Conservation (phyloP, 108 stramenopile genomes). For the Pelagomonas calceolata region DNA sequence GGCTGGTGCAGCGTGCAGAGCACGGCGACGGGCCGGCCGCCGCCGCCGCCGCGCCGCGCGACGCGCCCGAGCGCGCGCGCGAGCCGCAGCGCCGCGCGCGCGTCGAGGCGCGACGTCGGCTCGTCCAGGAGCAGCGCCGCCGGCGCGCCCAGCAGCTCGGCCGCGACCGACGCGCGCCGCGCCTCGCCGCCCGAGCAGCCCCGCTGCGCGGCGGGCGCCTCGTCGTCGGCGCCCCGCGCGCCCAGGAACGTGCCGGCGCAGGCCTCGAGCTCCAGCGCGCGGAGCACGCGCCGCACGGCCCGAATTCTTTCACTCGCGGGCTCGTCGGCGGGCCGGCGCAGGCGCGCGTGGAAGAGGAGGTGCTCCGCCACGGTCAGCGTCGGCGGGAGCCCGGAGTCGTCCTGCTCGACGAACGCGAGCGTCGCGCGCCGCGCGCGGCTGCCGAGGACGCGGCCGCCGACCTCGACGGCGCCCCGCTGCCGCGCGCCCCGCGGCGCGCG, state of each 20-base stretch:
- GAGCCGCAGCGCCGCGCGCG: background rate
- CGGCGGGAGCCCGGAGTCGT: constrained; percentile 25
- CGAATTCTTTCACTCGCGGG: background rate
- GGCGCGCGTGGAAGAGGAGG: constrained; percentile 24
- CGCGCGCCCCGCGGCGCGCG: background rate
- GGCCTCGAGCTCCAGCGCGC: background rate
- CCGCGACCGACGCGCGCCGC: constrained; percentile 1
- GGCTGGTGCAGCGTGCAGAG: constrained; percentile 18
- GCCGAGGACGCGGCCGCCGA: background rate
- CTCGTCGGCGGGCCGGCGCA: background rate
- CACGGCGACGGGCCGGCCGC: background rate
- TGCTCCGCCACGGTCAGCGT: constrained; percentile 30
- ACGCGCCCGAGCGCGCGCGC: too few relatives aligned
- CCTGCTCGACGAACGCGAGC: constrained; percentile 2
- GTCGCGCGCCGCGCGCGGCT: background rate
- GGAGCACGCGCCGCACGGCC: too few relatives aligned
- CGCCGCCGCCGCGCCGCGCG: too few relatives aligned
- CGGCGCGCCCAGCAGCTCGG: background rate
- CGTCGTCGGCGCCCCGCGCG: background rate
- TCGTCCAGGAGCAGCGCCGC: constrained; percentile 2
- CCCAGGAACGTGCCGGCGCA: background rate
- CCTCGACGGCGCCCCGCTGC: background rate
- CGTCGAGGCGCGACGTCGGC: background rate
- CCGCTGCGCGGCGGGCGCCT: background rate
- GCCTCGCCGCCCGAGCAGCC: constrained; percentile 4